Evolutionary conservation across 192 early-diverging fungal genomes (phyloP).

Genomic region (Coemansia sp.): DNA sequence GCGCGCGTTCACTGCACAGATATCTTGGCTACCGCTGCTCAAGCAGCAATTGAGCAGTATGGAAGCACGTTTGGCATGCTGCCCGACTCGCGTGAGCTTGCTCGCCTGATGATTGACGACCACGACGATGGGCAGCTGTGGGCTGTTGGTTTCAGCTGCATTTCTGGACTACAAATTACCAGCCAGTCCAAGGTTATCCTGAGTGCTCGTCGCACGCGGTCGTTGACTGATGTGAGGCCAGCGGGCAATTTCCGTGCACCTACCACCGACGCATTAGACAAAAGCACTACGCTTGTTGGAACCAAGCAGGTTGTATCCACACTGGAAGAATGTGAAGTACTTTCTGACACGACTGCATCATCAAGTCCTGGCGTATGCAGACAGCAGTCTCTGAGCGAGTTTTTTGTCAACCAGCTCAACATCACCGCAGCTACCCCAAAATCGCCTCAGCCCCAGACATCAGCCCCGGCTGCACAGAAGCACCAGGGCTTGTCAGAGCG

Average conservation of each 20-base stretch:
- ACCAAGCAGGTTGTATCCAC: conserved; percentile 3
- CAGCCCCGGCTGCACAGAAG: not conserved
- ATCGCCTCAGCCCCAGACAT: not conserved
- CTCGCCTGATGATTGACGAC: conserved; percentile 49
- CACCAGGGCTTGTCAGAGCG: not conserved
- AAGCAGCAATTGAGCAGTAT: conserved; percentile 49
- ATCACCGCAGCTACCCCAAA: not conserved
- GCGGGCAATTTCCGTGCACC: conserved; percentile 9
- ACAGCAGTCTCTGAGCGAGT: conserved; percentile 50
- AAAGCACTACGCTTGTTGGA: not conserved
- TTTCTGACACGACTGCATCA: conserved; percentile 5
- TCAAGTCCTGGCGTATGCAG: conserved; percentile 18
- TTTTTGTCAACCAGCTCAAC: conserved; percentile 37
- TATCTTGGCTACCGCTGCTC: conserved; percentile 47
- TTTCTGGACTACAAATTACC: conserved; percentile 45
- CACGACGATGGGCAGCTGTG: conserved; percentile 47
- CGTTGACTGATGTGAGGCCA: conserved; percentile 25
- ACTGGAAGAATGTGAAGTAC: conserved; percentile 19
- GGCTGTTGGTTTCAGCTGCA: conserved; percentile 44
- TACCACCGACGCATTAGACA: not conserved
- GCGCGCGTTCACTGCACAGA: conserved; percentile 45
- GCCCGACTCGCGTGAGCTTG: conserved; percentile 46
- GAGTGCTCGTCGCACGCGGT: conserved; percentile 34
- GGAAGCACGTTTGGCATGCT: conserved; percentile 50
- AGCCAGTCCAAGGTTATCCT: conserved; percentile 42